Conservation (phyloP, 768 basidiomycete species). For the Gymnopilus dilepis region DNA sequence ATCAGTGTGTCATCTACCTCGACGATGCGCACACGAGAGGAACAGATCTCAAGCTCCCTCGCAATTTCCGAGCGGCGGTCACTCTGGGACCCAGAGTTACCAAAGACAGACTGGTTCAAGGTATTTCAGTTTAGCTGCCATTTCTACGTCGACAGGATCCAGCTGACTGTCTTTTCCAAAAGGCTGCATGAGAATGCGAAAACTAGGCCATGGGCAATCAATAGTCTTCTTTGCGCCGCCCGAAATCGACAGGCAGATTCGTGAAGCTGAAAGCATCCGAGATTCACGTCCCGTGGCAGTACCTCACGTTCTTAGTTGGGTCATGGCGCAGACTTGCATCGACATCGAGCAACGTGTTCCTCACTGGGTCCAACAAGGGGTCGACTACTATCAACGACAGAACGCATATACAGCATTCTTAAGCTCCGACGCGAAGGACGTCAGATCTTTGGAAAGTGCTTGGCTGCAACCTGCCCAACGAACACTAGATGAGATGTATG, state of each 20-base stretch:
- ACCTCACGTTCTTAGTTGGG: conserved; percentile 48
- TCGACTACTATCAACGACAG: conserved; percentile 36
- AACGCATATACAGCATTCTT: conserved; percentile 22
- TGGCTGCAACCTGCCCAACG: conserved; percentile 50
- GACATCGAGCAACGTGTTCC: conserved; percentile 45
- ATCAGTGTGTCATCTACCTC: conserved; percentile 51
- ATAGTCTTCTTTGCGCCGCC: conserved; percentile 52
- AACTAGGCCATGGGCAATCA: conserved; percentile 51
- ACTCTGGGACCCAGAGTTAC: conserved; percentile 55
- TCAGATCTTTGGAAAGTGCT: conserved; percentile 17
- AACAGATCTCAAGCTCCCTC: conserved; percentile 57
- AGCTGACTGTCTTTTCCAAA: neutral
- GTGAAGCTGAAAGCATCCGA: conserved; percentile 23
- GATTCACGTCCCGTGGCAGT: conserved; percentile 18
- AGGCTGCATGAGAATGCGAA: conserved; percentile 62
- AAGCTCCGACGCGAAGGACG: neutral
- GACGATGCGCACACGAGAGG: conserved; percentile 60
- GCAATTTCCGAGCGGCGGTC: conserved; percentile 46
- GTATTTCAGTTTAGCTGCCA: conserved; percentile 31
- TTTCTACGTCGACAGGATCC: neutral
- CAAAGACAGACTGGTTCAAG: conserved; percentile 58
- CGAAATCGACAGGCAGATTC: conserved; percentile 45
- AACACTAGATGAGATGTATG: conserved; percentile 41
- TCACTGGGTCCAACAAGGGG: conserved; percentile 48
- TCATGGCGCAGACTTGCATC: conserved; percentile 47